These are phyloP conservation scores for Verbena officinalis DNA, from an alignment of 257 asterid species.

Conservation along the genomic window DNA sequence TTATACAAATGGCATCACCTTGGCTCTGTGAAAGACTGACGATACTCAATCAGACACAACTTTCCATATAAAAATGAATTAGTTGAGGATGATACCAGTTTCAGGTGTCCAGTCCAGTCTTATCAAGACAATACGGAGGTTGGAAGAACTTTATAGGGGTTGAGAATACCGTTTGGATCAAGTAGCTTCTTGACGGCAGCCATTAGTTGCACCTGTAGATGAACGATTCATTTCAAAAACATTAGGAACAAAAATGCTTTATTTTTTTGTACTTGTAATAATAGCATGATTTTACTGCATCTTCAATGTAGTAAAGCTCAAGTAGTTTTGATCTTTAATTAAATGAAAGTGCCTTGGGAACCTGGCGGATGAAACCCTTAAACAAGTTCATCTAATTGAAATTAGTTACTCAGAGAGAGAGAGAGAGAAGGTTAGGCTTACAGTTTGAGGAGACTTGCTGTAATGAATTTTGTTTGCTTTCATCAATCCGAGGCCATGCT, in stretches of 20 bases:
- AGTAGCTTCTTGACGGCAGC: conserved; percentile 73
- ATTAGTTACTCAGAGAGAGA: neutral
- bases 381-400: neutral
- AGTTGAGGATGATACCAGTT: neutral
- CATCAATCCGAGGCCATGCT: conserved; percentile 97
- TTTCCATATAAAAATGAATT: neutral
- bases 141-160: conserved; percentile 96
- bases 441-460: conserved; percentile 90
- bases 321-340: neutral
- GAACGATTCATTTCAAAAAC: neutral
- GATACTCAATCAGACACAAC: neutral
- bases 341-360: neutral
- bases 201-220: conserved; percentile 80
- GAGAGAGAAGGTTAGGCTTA: conserved; percentile 41
- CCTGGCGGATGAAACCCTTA: neutral
- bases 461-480: conserved; percentile 89
- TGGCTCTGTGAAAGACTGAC: neutral
- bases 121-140: conserved; percentile 40
- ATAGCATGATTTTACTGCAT: neutral
- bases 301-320: neutral
- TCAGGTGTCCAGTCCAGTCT: conserved; percentile 19
- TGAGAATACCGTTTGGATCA: conserved; percentile 92
- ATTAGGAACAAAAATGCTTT: neutral
- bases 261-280: no score
- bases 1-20: neutral